phyloP scores from a whole-genome alignment of 1,284 basidiomycete species.

The Wallemia ichthyophaga region DNA sequence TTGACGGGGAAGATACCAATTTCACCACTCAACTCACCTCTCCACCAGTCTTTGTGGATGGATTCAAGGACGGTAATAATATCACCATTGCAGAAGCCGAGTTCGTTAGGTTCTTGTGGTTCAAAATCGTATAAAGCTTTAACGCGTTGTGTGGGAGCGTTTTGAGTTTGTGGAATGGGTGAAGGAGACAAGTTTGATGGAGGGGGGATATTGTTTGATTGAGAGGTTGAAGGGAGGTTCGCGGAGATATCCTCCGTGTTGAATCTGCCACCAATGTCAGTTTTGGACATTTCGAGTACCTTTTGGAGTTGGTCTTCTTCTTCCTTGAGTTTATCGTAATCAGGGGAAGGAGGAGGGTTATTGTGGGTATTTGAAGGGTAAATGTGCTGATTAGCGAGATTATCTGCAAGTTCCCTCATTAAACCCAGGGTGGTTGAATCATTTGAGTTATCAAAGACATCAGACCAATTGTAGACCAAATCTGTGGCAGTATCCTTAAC shows the following conservation, averaged over 20 bases:
- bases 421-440: slow-evolving; percentile 50
- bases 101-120: slow-evolving; percentile 62
- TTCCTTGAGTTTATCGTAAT: slow-evolving; percentile 44
- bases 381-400: slow-evolving; percentile 19
- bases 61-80: slow-evolving; percentile 86
- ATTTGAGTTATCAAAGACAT: slow-evolving; percentile 33
- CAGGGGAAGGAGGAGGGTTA: slow-evolving; percentile 36
- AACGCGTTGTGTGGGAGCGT: slow-evolving; percentile 34
- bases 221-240: slow-evolving; percentile 5
- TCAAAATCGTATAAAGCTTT: slow-evolving; percentile 72
- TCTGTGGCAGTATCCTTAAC: slow-evolving; percentile 45
- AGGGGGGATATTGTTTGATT: slow-evolving; percentile 8
- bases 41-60: slow-evolving; percentile 95
- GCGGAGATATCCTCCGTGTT: slow-evolving; percentile 8
- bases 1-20: slow-evolving; percentile 97
- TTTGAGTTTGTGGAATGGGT: slow-evolving; percentile 6
- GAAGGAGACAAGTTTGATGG: slow-evolving; percentile 8
- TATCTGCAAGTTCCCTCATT: slow-evolving; percentile 68
- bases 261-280: slow-evolving; percentile 52
- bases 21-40: slow-evolving; percentile 65
- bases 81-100: slow-evolving; percentile 76
- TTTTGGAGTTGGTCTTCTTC: slow-evolving; percentile 82
- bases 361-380: slow-evolving; percentile 26
- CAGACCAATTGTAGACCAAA: slow-evolving; percentile 56
- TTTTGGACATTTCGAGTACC: slow-evolving; percentile 59